A percentile compares a stretch with the other conserved stretches of the same genome.
phyloP scores from a whole-genome alignment of 1,139 yeast genomes.

The Hyphopichia pseudoburtonii region DNA sequence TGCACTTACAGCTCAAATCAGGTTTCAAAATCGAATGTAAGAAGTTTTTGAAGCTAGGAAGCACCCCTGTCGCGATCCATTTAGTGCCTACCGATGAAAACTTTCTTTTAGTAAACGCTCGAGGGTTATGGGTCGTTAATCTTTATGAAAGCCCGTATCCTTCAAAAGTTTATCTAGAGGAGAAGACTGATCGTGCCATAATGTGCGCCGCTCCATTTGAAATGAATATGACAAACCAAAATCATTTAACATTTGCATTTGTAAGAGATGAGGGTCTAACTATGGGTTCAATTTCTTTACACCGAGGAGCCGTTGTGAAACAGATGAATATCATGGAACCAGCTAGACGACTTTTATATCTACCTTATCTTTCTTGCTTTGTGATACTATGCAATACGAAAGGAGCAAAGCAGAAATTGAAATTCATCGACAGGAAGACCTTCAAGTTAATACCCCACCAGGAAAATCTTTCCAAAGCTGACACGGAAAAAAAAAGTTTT shows the following conservation, averaged over 20 bases:
- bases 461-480: constrained; percentile 20
- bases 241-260: constrained; percentile 27
- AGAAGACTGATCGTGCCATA: constrained; percentile 26
- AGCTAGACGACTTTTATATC: constrained; percentile 35
- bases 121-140: constrained; percentile 45
- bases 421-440: constrained; percentile 35
- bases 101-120: constrained; percentile 30
- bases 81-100: constrained; percentile 7
- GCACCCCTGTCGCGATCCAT: constrained; percentile 18
- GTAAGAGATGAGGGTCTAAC: constrained; percentile 54
- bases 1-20: constrained; percentile 15
- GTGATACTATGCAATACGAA: constrained; percentile 38
- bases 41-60: constrained; percentile 23
- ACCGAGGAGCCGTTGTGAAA: constrained; percentile 24
- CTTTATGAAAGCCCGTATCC: constrained; percentile 34
- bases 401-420: constrained; percentile 23
- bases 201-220: constrained; percentile 15
- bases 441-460: constrained; percentile 19
- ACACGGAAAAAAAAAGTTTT: constrained; percentile 10
- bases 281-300: constrained; percentile 29
- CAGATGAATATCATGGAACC: constrained; percentile 37
- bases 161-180: constrained; percentile 40
- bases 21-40: constrained; percentile 10
- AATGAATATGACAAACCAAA: neutral
- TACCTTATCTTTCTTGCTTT: constrained; percentile 35